These are phyloP conservation scores for Flaveria sonorensis DNA, from an alignment of 129 eudicot species.

Conservation along the genomic window DNA sequence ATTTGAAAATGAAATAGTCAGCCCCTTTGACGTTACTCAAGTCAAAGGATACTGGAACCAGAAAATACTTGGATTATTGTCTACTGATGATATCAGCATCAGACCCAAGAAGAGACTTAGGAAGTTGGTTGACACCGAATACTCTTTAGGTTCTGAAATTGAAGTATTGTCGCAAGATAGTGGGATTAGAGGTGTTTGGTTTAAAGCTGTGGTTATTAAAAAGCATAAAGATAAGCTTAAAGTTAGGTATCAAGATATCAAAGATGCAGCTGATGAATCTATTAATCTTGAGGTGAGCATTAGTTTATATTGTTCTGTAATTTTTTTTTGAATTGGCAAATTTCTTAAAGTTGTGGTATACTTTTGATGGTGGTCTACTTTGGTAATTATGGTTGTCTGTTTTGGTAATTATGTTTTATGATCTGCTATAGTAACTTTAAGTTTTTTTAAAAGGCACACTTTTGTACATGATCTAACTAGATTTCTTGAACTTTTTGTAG, in stretches of 20 bases:
- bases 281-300: conserved; percentile 64
- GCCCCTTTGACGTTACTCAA: conserved; percentile 72
- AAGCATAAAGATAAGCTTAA: conserved; percentile 69
- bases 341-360: background rate
- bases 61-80: conserved; percentile 44
- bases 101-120: conserved; percentile 72
- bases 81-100: conserved; percentile 30
- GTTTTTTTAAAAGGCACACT: background rate
- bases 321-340: background rate
- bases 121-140: conserved; percentile 30
- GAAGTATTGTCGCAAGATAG: conserved; percentile 93
- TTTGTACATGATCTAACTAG: background rate
- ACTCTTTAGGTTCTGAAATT: conserved; percentile 54
- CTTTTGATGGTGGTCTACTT: no score
- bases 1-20: conserved; percentile 67
- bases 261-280: conserved; percentile 70
- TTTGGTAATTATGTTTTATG: no score
- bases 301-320: background rate
- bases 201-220: conserved; percentile 67
- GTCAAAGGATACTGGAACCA: conserved; percentile 84
- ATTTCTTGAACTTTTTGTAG: conserved; percentile 31
- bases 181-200: conserved; percentile 92
- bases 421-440: no score
- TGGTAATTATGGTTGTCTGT: no score
- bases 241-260: conserved; percentile 69